These are phyloP conservation scores for Verticillium albo-atrum DNA, from an alignment of 2,329 filamentous ascomycete genomes.

Conservation along the genomic window DNA sequence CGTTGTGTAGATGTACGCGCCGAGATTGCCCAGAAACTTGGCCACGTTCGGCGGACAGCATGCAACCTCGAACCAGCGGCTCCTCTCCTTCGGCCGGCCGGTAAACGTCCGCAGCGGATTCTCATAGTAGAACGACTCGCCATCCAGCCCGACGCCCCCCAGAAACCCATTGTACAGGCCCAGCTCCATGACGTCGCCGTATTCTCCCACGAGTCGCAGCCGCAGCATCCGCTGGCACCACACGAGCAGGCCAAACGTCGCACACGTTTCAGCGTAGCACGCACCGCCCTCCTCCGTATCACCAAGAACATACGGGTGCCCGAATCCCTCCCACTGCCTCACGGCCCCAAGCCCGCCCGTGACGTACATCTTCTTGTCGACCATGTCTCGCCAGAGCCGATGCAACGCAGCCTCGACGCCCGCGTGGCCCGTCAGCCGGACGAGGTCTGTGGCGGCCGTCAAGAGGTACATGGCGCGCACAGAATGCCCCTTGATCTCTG, in stretches of 20 bases:
- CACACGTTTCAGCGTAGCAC: constrained; percentile 5
- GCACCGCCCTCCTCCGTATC: constrained; percentile 1
- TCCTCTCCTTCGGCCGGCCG: background rate
- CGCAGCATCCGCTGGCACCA: constrained; percentile 5
- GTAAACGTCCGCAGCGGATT: constrained; percentile 3
- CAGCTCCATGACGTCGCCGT: constrained; percentile 2
- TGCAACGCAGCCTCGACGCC: constrained; percentile 33
- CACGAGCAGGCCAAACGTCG: constrained; percentile 1
- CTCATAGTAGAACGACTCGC: constrained; percentile 5
- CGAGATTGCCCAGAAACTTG: constrained; percentile 3
- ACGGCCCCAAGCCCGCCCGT: constrained; percentile 55
- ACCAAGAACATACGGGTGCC: background rate
- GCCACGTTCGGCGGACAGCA: constrained; percentile 5
- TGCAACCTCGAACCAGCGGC: constrained; percentile 4
- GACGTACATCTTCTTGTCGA: constrained; percentile 56
- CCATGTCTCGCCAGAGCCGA: constrained; percentile 55
- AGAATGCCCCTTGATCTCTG: constrained; percentile 52
- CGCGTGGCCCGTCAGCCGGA: constrained; percentile 20
- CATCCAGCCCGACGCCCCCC: constrained; percentile 1
- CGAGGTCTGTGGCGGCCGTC: constrained; percentile 51
- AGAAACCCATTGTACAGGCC: constrained; percentile 3
- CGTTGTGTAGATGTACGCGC: background rate
- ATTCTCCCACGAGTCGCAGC: background rate
- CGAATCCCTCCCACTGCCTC: constrained; percentile 2
- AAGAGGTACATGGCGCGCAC: constrained; percentile 57